Evolutionary conservation across 257 asterid genomes (phyloP), one percentile per base, ranked within the genome.

Genomic region (Petrea volubilis): DNA sequence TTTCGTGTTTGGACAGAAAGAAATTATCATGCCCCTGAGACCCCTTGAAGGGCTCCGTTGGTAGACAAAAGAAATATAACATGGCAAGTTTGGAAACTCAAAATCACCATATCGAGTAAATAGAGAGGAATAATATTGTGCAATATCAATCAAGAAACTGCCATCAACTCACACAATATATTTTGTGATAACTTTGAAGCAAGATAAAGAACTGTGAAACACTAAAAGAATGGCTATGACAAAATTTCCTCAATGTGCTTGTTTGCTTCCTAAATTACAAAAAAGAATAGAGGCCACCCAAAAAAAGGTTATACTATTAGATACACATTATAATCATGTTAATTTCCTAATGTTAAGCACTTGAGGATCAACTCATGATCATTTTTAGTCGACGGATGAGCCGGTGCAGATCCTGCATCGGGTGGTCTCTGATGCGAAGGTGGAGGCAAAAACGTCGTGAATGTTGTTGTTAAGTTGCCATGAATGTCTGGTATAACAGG

Each of bases 311-410:
- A n/a, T n/a, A n/a, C n/a, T 5, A 24, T 36, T 13, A 36, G 65
- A 33, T 33, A 33, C 38, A 33, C 38, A 33, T 33, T 3, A 33
- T 71, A 29, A 64, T 56, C 70, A 29, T 20, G 70, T 46, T 38
- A 64, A 38, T 6, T 64, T 63, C 49, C 70, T 55, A 31, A 70
- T 74, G 21, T 27, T 74, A 41, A 64, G n/a, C n/a, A n/a, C n/a
- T n/a, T n/a, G n/a, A n/a, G 72, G 58, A 44, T 74, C 62, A 70
- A 4, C 29, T 33, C 77, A 27, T n/a, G n/a, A n/a, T 72, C 64
- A 7, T 65, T 71, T 7, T 65, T 74, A 31, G 77, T 6, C 6
- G 66, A 33, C n/a, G 23, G 63, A n/a, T n/a, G n/a, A 51, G 51
- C 51, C 2, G 28, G 12, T 38, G 50, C 67, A 31, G 50, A 14